Evolutionary conservation across 495 filamentous ascomycete species (phyloP).

Genomic region (Copromyces sp.): DNA sequence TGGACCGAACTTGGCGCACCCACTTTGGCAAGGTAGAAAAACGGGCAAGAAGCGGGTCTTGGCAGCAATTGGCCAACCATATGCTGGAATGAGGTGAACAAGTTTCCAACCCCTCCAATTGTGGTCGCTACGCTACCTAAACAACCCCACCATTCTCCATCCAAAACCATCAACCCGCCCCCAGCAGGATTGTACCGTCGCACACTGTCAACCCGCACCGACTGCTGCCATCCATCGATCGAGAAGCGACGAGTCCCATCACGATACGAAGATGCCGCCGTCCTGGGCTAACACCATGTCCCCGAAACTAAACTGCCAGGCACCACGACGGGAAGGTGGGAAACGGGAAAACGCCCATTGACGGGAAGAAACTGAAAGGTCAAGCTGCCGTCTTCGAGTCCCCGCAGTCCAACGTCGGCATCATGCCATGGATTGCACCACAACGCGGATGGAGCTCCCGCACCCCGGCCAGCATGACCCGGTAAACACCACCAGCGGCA

Average conservation of each 20-base stretch:
- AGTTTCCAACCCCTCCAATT: background rate
- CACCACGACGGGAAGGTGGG: constrained; percentile 6
- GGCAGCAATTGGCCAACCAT: background rate
- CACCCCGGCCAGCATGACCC: background rate
- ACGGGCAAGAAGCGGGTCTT: background rate
- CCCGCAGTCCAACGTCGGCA: background rate
- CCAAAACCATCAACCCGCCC: background rate
- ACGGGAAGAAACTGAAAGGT: background rate
- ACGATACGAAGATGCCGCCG: background rate
- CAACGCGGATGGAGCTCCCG: background rate
- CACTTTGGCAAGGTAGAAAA: constrained; percentile 9
- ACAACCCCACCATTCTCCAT: background rate
- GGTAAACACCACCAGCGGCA: background rate
- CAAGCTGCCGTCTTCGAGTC: background rate
- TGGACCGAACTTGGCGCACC: constrained; percentile 3
- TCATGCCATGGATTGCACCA: background rate
- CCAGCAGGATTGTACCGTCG: background rate
- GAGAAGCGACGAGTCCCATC: background rate
- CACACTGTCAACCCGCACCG: background rate
- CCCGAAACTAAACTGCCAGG: constrained; percentile 5
- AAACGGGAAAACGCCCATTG: background rate
- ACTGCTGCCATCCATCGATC: background rate
- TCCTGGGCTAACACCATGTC: background rate
- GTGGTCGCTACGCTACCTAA: background rate
- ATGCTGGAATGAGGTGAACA: background rate